Evolutionary conservation across 2,329 filamentous ascomycete species (phyloP).

Genomic region (Rutstroemia sp.): DNA sequence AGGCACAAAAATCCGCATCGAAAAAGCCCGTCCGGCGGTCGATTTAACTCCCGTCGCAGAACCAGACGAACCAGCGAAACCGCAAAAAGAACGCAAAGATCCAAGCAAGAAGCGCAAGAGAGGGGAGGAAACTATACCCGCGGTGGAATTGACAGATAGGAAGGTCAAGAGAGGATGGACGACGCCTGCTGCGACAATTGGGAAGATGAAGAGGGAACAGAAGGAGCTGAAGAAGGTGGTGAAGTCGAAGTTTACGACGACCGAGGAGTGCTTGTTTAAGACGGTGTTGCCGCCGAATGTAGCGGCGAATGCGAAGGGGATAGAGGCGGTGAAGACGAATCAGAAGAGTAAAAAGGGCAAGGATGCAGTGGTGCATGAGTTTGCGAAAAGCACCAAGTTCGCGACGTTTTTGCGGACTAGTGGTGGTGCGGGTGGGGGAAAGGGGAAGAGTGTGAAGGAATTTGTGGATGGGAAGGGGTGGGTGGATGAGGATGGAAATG

Average conservation of each 20-base stretch:
- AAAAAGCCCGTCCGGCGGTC: constrained; percentile 66
- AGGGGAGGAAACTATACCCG: constrained; percentile 47
- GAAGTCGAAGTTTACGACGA: constrained; percentile 74
- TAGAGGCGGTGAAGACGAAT: constrained; percentile 29
- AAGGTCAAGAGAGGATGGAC: constrained; percentile 37
- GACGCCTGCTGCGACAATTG: constrained; percentile 41
- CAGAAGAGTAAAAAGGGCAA: constrained; percentile 51
- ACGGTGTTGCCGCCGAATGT: constrained; percentile 62
- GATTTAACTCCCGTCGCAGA: constrained; percentile 25
- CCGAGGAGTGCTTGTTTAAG: constrained; percentile 78
- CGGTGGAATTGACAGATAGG: constrained; percentile 59
- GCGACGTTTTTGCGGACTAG: constrained; percentile 69
- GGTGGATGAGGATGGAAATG: constrained; percentile 70
- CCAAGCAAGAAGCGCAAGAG: constrained; percentile 41
- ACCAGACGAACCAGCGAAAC: constrained; percentile 31
- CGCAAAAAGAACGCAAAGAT: constrained; percentile 36
- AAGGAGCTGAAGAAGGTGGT: constrained; percentile 51
- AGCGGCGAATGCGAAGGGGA: constrained; percentile 31
- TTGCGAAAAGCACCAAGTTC: constrained; percentile 75
- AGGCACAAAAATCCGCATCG: constrained; percentile 77
- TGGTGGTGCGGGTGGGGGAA: constrained; percentile 35
- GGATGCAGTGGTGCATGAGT: constrained; percentile 76
- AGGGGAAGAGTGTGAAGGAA: constrained; percentile 44
- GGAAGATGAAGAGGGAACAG: constrained; percentile 42
- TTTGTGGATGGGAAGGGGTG: constrained; percentile 84